Evolutionary conservation across 352 stramenopile genomes (phyloP), one percentile per base, ranked within the genome.

Genomic region (Globisporangium echinulatum): DNA sequence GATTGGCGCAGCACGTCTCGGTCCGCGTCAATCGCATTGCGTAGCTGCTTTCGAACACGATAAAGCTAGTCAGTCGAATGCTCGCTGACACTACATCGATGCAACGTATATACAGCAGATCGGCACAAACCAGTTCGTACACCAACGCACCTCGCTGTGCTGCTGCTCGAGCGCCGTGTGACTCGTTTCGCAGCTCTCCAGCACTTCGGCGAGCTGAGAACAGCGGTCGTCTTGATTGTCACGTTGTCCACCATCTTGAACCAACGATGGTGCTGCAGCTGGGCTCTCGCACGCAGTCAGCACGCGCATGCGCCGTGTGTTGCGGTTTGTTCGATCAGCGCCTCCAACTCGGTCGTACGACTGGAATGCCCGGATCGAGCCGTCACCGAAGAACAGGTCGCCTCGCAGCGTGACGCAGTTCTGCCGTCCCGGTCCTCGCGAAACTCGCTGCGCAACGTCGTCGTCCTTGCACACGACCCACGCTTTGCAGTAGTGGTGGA

Each of bases 321-420:
- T 17, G 46, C 25, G 7, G 46, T 44, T 44, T 8, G 7, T 44
- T 8, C 40, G 7, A 13, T 44, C 7, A 8, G 40, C 40, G 7
- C 38, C n/a, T 44, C 5, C 17, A 49, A 4, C 19, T 56, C 53
- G 52, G 25, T 11, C 17, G n/a, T n/a, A n/a, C 37, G 52, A 38
- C 14, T 59, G 53, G 25, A 58, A 58, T 52, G 64, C 59, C 15
- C 68, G 68, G 59, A 74, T 74, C 7, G 64, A 56, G 1, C 68
- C 68, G 50, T 74, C 68, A 5, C 46, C 47, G 47, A 69, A 70
- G 47, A 68, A 75, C 5, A 72, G 15, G 51, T 75, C 58, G 13
- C 68, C 68, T 46, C 49, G 25, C 13, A 70, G 49, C 11, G 64
- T 75, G 4, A 72, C 68, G 46, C 15, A 25, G 52, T 71, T 64